Percentiles rank a stretch among this genome's conserved stretches.
Conservation (phyloP, 257 asterid species). For the Gynochthodes officinalis region DNA sequence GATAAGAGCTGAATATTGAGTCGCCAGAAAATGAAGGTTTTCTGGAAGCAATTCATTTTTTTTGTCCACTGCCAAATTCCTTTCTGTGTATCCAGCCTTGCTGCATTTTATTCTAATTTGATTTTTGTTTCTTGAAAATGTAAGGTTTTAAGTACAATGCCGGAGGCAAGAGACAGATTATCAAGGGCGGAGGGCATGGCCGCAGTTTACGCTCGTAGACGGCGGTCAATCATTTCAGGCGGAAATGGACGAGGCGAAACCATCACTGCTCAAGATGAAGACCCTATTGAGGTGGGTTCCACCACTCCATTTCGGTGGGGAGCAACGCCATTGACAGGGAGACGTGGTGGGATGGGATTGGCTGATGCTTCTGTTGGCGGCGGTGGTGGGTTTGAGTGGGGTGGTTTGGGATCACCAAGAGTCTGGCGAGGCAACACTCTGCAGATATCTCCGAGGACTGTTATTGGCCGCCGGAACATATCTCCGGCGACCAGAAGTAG, state of each 20-base stretch:
- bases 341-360: slow-evolving; percentile 24
- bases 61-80: too few species aligned
- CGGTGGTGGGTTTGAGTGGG: slow-evolving; percentile 21
- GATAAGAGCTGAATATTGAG: background rate
- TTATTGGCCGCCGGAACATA: slow-evolving; percentile 38
- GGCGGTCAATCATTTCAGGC: slow-evolving; percentile 17
- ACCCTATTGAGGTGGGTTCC: slow-evolving; percentile 26
- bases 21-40: background rate
- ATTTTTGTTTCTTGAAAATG: background rate
- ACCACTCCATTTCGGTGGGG: slow-evolving; percentile 44
- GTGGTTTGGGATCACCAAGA: slow-evolving; percentile 36
- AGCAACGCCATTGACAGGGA: slow-evolving; percentile 34
- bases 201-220: slow-evolving; percentile 28
- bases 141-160: slow-evolving; percentile 37
- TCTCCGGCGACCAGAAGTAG: slow-evolving; percentile 38
- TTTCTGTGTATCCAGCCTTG: too few species aligned
- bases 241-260: slow-evolving; percentile 11
- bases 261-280: slow-evolving; percentile 31
- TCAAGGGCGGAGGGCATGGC: slow-evolving; percentile 41
- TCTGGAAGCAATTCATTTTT: background rate
- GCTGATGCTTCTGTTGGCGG: slow-evolving; percentile 2
- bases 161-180: slow-evolving; percentile 56
- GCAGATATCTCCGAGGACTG: slow-evolving; percentile 30
- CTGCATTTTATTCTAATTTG: too few species aligned
- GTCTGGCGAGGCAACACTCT: slow-evolving; percentile 24